phyloP scores from a whole-genome alignment of 2,329 filamentous ascomycete genomes.

The Truncatella angustata region DNA sequence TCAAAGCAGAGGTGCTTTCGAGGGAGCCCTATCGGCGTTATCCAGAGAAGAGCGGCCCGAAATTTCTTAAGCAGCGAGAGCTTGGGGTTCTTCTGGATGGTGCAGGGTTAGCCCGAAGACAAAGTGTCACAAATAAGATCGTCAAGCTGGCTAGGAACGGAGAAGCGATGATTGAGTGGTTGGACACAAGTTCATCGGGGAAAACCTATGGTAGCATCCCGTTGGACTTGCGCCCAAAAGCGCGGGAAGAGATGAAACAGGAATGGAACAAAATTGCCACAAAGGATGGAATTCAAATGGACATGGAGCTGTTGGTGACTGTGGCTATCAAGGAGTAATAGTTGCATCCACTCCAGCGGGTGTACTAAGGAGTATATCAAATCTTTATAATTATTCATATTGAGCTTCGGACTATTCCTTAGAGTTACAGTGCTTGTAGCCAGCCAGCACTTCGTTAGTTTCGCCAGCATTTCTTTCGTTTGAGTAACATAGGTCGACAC shows the following conservation, averaged over 20 bases:
- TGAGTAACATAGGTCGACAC: too few species aligned
- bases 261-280: slow-evolving; percentile 27
- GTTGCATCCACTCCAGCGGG: too few species aligned
- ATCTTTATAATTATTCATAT: too few species aligned
- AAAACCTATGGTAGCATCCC: slow-evolving; percentile 30
- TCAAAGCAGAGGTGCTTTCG: slow-evolving; percentile 24
- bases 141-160: slow-evolving; percentile 19
- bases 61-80: slow-evolving; percentile 22
- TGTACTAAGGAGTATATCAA: too few species aligned
- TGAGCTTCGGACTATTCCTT: too few species aligned
- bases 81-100: slow-evolving; percentile 19
- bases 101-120: slow-evolving; percentile 16
- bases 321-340: slow-evolving; percentile 14
- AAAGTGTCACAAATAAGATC: slow-evolving; percentile 22
- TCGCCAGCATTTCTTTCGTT: too few species aligned
- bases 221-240: slow-evolving; percentile 22
- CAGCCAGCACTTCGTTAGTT: too few species aligned
- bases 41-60: slow-evolving; percentile 19
- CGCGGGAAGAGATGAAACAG: slow-evolving; percentile 26
- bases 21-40: slow-evolving; percentile 21
- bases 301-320: slow-evolving; percentile 26
- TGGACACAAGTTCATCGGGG: slow-evolving; percentile 30
- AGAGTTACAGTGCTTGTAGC: too few species aligned
- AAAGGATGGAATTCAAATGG: slow-evolving; percentile 26
- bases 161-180: slow-evolving; percentile 28